phyloP scores from a whole-genome alignment of 2,329 filamentous ascomycete genomes.

The Daldinia sp. region DNA sequence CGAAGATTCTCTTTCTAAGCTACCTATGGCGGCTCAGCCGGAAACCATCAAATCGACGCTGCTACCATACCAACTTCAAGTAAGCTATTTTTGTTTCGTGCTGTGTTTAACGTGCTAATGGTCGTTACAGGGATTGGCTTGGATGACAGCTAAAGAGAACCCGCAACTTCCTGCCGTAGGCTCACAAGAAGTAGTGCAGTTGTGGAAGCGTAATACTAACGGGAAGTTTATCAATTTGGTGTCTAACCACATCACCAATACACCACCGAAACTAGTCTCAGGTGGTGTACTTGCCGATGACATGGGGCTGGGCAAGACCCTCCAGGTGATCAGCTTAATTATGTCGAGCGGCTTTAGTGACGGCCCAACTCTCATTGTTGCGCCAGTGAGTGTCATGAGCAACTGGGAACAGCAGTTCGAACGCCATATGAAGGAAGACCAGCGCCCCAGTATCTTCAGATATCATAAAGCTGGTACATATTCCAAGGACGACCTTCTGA shows the following conservation, averaged over 20 bases:
- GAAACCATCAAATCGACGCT: constrained; percentile 72
- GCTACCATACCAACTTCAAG: constrained; percentile 81
- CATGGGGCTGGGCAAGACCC: constrained; percentile 92
- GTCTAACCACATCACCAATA: constrained; percentile 73
- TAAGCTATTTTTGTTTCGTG: constrained; percentile 43
- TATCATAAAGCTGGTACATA: constrained; percentile 71
- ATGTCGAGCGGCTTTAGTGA: constrained; percentile 63
- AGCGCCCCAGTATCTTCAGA: constrained; percentile 73
- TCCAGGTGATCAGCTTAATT: constrained; percentile 86
- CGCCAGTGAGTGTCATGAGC: constrained; percentile 87
- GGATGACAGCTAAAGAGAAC: constrained; percentile 82
- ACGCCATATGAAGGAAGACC: constrained; percentile 74
- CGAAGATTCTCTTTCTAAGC: constrained; percentile 75
- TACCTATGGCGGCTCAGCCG: constrained; percentile 81
- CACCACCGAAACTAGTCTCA: constrained; percentile 73
- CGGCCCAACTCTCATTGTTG: constrained; percentile 80
- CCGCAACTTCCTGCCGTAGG: constrained; percentile 71
- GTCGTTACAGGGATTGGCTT: constrained; percentile 76
- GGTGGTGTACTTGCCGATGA: constrained; percentile 92
- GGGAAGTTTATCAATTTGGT: constrained; percentile 73
- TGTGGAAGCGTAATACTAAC: constrained; percentile 75
- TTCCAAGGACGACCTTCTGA: constrained; percentile 67
- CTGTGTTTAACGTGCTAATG: constrained; percentile 26
- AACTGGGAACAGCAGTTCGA: constrained; percentile 88
- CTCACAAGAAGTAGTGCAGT: constrained; percentile 74